Evolutionary conservation across 495 filamentous ascomycete genomes (phyloP), one percentile per base, ranked within the genome.

Genomic region (Daldinia caldariorum): DNA sequence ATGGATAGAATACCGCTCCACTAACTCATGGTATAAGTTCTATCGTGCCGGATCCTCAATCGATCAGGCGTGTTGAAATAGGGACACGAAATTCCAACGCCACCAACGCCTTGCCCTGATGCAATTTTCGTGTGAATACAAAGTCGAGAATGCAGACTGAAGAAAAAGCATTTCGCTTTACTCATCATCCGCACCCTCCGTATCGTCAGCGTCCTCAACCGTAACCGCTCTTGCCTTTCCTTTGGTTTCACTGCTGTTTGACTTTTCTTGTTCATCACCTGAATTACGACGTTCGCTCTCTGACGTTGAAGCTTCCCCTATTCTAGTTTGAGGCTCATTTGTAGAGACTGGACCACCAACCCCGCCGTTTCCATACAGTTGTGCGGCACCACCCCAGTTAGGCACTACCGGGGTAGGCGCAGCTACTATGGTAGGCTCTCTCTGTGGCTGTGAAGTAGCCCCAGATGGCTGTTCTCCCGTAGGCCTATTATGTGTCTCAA

Each of bases 301-400:
- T 16, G 32, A 29, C 8, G 63, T 34, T 14, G 39, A 32, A 0
- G 67, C 32, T 7, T 74, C 70, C 14, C 61, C 69, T 22, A 66
- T 50, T 43, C 34, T 58, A 14, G 62, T 45, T 31, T 66, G 51
- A 7, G 58, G 43, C 35, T 61, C 55, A 29, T 74, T 71, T 12
- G 37, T 55, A 20, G 58, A 29, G 49, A 65, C 41, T 0, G 71
- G 67, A 43, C 56, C 58, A 9, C 66, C 47, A 41, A 41, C 57
- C 26, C 63, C 66, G 29, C 63, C 62, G 58, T 66, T 63, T 7
- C 74, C 65, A 34, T 82, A 80, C 0, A 83, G 69, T 61, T 81
- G 82, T 5, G 78, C 65, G 4, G 74, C 55, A 2, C 79, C 76
- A 16, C 80, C 80, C 82, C 82, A 84, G 53, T 79, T 81, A n/a